phyloP scores from a whole-genome alignment of 2,329 filamentous ascomycete species.

The Calonectria multiphialidica region DNA sequence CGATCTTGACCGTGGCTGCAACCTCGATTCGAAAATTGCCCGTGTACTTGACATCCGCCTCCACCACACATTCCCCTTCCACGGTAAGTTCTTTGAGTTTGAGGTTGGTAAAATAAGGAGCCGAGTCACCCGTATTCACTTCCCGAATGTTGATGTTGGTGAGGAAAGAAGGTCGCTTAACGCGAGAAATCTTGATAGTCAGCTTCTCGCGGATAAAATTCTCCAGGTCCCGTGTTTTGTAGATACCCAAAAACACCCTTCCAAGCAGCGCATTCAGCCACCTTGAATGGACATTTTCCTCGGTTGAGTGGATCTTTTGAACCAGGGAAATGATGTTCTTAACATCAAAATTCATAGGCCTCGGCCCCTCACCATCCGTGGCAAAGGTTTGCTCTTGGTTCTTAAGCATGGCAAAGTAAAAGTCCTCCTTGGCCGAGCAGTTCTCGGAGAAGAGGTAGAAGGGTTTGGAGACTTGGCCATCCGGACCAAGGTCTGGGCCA shows the following conservation, averaged over 20 bases:
- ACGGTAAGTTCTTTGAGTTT: slow-evolving; percentile 90
- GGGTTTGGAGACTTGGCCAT: slow-evolving; percentile 75
- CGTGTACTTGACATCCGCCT: slow-evolving; percentile 88
- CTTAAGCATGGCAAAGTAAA: slow-evolving; percentile 91
- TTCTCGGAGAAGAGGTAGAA: slow-evolving; percentile 97
- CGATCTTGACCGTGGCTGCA: slow-evolving; percentile 91
- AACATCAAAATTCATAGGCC: slow-evolving; percentile 82
- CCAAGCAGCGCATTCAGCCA: slow-evolving; percentile 96
- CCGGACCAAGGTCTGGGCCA: slow-evolving; percentile 65
- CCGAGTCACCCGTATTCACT: slow-evolving; percentile 88
- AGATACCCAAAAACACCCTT: slow-evolving; percentile 86
- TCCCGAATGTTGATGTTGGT: slow-evolving; percentile 85
- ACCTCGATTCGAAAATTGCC: slow-evolving; percentile 93
- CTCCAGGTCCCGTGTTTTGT: slow-evolving; percentile 86
- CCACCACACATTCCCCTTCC: slow-evolving; percentile 89
- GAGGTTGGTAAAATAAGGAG: slow-evolving; percentile 90
- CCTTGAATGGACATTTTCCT: slow-evolving; percentile 89
- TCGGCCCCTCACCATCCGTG: slow-evolving; percentile 68
- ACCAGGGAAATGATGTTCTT: slow-evolving; percentile 91
- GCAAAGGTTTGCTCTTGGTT: slow-evolving; percentile 81
- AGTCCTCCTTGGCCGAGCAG: slow-evolving; percentile 96
- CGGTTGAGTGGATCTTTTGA: slow-evolving; percentile 89
- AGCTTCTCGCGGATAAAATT: slow-evolving; percentile 86
- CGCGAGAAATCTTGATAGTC: slow-evolving; percentile 94
- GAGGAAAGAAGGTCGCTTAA: slow-evolving; percentile 92